A percentile compares a stretch with the other conserved stretches of the same genome.
Evolutionary conservation across 257 asterid species (phyloP).

Genomic region (Solanum rostratum): DNA sequence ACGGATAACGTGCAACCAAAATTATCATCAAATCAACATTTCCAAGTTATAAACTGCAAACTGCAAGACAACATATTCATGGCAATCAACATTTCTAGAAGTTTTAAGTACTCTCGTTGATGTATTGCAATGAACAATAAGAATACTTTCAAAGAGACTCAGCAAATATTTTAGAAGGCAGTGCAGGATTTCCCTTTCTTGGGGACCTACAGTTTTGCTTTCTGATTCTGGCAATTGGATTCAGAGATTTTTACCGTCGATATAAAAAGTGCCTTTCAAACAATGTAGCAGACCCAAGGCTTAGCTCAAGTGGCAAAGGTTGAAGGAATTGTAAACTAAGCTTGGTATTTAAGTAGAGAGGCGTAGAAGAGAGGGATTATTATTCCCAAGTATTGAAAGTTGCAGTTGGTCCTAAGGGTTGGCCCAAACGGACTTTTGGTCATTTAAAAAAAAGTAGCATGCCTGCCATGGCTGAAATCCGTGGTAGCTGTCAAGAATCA

Average conservation of each 20-base stretch:
- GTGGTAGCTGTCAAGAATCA: not conserved
- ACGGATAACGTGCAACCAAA: not conserved
- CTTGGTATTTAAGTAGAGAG: not conserved
- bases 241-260: not conserved
- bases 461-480: not conserved
- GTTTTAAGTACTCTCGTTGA: not conserved
- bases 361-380: not conserved
- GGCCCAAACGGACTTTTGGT: not conserved
- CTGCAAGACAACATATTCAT: not conserved
- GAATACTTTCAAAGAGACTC: not conserved
- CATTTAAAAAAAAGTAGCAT: not conserved
- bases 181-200: not conserved
- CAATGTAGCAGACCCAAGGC: not conserved
- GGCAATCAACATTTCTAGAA: not conserved
- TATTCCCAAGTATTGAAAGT: not conserved
- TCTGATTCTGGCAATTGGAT: not conserved
- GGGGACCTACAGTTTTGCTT: not conserved
- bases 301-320: not conserved
- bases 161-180: not conserved
- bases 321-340: not conserved
- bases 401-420: not conserved
- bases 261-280: not conserved
- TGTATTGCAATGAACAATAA: not conserved
- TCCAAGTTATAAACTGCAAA: not conserved
- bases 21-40: not conserved